These are phyloP conservation scores for Byssochlamys sp. DNA, from an alignment of 2,329 filamentous ascomycete species.

Conservation along the genomic window DNA sequence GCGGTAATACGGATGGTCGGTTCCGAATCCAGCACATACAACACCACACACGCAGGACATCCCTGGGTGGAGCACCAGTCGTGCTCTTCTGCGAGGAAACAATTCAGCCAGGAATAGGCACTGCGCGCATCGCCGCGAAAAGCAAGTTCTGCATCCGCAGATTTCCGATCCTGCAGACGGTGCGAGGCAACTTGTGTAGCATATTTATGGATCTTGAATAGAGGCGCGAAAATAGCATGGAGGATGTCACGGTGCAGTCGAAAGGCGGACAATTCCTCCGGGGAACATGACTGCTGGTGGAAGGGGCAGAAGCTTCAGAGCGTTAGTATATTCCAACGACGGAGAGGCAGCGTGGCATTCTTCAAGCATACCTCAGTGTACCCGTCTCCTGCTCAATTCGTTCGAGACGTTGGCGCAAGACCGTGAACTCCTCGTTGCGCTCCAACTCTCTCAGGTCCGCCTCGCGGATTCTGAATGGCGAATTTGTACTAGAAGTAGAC, in stretches of 20 bases:
- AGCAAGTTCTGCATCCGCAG: constrained; percentile 47
- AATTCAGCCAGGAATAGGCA: constrained; percentile 51
- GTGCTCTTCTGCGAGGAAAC: constrained; percentile 47
- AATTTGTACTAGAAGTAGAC: constrained; percentile 10
- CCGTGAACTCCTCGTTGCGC: constrained; percentile 25
- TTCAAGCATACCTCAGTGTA: constrained; percentile 18
- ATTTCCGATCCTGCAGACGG: constrained; percentile 38
- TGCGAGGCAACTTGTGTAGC: constrained; percentile 45
- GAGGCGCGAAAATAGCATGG: constrained; percentile 49
- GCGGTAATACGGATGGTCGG: constrained; percentile 36
- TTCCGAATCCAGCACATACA: constrained; percentile 36
- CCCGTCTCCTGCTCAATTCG: constrained; percentile 27
- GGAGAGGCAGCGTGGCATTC: neutral
- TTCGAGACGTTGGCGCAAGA: constrained; percentile 24
- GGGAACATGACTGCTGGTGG: constrained; percentile 23
- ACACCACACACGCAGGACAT: constrained; percentile 42
- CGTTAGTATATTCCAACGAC: neutral
- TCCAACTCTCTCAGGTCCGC: constrained; percentile 22
- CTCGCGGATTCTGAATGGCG: constrained; percentile 26
- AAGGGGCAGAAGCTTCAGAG: constrained; percentile 25
- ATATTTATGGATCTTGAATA: constrained; percentile 47
- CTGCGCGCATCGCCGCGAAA: constrained; percentile 48
- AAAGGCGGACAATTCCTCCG: constrained; percentile 24
- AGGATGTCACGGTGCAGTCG: constrained; percentile 50
- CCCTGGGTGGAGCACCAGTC: constrained; percentile 49